Conservation (phyloP, 345 rosid species). For the Laguncularia racemosa region DNA sequence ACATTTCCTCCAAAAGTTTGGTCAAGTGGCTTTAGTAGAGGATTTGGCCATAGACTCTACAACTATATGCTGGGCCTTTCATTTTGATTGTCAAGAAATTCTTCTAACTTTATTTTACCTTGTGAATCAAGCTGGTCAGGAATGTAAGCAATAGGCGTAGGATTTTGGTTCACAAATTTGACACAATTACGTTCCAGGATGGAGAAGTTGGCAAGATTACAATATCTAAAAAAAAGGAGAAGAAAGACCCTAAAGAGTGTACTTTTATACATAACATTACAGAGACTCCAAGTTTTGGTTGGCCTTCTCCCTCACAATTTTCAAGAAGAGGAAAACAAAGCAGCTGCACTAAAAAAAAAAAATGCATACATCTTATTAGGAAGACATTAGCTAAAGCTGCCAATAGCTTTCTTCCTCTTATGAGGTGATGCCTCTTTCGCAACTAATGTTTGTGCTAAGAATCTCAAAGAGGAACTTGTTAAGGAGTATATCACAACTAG, state of each 20-base stretch:
- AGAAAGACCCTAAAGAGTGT: constrained; percentile 87
- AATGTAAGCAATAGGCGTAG: constrained; percentile 75
- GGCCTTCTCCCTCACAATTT: constrained; percentile 93
- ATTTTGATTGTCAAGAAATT: constrained; percentile 84
- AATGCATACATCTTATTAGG: constrained; percentile 96
- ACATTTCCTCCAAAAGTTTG: constrained; percentile 42
- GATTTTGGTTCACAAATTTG: constrained; percentile 72
- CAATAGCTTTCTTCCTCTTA: constrained; percentile 84
- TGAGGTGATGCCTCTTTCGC: constrained; percentile 93
- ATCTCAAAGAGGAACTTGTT: constrained; percentile 85
- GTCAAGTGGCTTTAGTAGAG: constrained; percentile 48
- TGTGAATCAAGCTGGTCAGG: constrained; percentile 81
- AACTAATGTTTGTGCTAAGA: constrained; percentile 71
- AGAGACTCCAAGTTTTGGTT: constrained; percentile 87
- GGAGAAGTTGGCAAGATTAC: constrained; percentile 83
- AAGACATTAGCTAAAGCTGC: constrained; percentile 82
- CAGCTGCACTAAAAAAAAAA: constrained; percentile 91
- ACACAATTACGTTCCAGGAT: constrained; percentile 69
- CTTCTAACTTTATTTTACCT: constrained; percentile 53
- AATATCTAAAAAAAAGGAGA: constrained; percentile 72
- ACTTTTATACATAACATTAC: constrained; percentile 73
- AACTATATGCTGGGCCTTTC: constrained; percentile 82
- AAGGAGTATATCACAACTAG: too few species aligned
- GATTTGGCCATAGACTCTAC: constrained; percentile 59
- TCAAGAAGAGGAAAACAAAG: constrained; percentile 91